These are phyloP conservation scores for Clonostachys byssicola DNA, from an alignment of 2,329 filamentous ascomycete species.

Conservation along the genomic window DNA sequence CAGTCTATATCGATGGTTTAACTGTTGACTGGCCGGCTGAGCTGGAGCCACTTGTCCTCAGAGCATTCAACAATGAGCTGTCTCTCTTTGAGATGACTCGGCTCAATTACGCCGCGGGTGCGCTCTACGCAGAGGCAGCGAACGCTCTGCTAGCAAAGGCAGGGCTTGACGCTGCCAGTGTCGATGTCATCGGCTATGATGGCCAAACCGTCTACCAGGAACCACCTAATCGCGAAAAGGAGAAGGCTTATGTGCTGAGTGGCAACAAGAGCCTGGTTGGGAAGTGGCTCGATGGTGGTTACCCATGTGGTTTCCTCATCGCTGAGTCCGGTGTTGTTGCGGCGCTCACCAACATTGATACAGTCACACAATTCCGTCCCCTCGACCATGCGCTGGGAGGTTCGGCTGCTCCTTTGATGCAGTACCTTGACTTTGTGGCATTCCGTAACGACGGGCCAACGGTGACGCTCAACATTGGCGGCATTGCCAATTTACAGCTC, in stretches of 20 bases:
- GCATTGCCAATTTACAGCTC: constrained; percentile 22
- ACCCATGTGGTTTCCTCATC: constrained; percentile 18
- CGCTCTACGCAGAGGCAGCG: constrained; percentile 17
- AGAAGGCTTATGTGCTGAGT: constrained; percentile 9
- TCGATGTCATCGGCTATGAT: constrained; percentile 20
- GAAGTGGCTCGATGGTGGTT: constrained; percentile 17
- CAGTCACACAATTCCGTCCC: constrained; percentile 20
- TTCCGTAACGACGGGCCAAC: constrained; percentile 15
- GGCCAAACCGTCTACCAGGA: constrained; percentile 23
- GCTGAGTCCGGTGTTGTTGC: constrained; percentile 21
- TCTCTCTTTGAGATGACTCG: constrained; percentile 18
- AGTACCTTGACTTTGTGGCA: constrained; percentile 21
- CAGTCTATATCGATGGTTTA: constrained; percentile 16
- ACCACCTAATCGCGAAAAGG: constrained; percentile 13
- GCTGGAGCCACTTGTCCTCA: constrained; percentile 14
- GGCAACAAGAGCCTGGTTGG: constrained; percentile 15
- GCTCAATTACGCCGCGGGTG: constrained; percentile 20
- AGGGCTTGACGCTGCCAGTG: constrained; percentile 11
- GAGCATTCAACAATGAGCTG: constrained; percentile 17
- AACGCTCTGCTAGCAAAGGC: constrained; percentile 12
- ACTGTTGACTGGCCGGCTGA: constrained; percentile 19
- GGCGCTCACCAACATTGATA: constrained; percentile 16
- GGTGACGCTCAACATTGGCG: constrained; percentile 20
- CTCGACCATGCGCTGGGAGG: constrained; percentile 20
- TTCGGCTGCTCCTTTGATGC: constrained; percentile 19